A percentile compares a stretch with the other conserved stretches of the same genome.
Conservation (phyloP, 345 rosid species). For the Combretum micranthum region DNA sequence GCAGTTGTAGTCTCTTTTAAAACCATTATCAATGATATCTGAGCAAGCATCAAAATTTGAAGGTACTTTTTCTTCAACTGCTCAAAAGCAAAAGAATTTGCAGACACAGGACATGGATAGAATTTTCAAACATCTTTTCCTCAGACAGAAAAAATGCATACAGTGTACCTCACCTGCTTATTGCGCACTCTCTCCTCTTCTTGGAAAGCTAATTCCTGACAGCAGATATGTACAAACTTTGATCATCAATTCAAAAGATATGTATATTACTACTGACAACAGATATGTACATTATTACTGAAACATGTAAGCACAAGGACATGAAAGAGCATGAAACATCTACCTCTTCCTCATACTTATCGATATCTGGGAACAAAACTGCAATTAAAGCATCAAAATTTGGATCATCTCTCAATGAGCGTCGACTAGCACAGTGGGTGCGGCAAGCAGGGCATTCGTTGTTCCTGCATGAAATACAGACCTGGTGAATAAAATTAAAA, state of each 20-base stretch:
- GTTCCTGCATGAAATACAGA: constrained; percentile 49
- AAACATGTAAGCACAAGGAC: background rate
- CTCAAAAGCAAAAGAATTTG: no score
- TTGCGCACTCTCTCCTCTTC: constrained; percentile 83
- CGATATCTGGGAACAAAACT: constrained; percentile 68
- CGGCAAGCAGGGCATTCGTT: constrained; percentile 99
- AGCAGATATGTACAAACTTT: constrained; percentile 5
- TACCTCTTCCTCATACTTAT: constrained; percentile 80
- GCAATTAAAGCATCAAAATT: constrained; percentile 84
- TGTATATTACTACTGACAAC: no score
- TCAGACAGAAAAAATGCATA: no score
- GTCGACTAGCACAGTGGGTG: constrained; percentile 95
- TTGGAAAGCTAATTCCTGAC: constrained; percentile 75
- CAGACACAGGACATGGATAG: no score
- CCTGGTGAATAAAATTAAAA: constrained; percentile 9
- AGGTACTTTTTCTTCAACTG: no score
- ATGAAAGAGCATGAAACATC: background rate
- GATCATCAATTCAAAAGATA: no score
- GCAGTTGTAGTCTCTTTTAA: no score
- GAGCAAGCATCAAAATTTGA: no score
- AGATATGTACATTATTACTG: constrained; percentile 1
- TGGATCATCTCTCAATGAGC: constrained; percentile 93
- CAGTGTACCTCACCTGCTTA: constrained; percentile 53
- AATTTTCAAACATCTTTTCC: no score
- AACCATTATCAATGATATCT: no score